Base-by-base conservation (phyloP, 345 rosid species). In the Eucalyptus sp. region DNA sequence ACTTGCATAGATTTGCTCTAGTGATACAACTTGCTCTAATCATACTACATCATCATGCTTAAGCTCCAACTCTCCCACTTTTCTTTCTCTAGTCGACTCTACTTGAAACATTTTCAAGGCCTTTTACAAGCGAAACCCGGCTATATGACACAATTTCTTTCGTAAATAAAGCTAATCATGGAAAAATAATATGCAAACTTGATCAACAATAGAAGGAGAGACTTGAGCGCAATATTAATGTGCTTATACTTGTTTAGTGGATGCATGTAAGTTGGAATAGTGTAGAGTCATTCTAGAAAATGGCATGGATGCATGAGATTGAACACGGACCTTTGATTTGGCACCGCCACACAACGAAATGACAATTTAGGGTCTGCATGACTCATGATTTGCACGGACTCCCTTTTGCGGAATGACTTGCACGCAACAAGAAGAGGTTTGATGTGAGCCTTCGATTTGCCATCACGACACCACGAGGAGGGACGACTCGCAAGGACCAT, bases 61-160 rank as follows among this genome's bases (percentile, higher is more conserved):
- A 44, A 76, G 83, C 48, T 41, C 48, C 48, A 20, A 37, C 46
- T 76, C 27, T 20, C 83, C 83, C 27, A 22, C 22, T 66, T 86
- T 86, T 48, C 80, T 33, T 33, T 90, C 81, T 43, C 50, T 50
- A 71, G 50, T 49, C 8, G 46, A 24, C 25, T 60, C 25, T 29
- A 52, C 24, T 52, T 18, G 24, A 52, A 52, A 18, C 56, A 52
- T 52, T 52, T 52, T 92, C 86, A 24, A 94, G 93, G 93, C 87
- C 88, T 93, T 88, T 94, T 96, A 68, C 98, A 96, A 91, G 98
- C 93, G 88, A 97, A 95, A 84, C 98, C 98, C 8, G 98, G 98
- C 98, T 97, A 96, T 46, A 88, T 86, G 90, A 91, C 87, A 91
- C 86, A 86, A 94, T 18, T 76, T 76, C 5, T 76, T 76, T 31